Evolutionary conservation across 2,329 filamentous ascomycete species (phyloP).

Genomic region (Clonostachys byssicola): DNA sequence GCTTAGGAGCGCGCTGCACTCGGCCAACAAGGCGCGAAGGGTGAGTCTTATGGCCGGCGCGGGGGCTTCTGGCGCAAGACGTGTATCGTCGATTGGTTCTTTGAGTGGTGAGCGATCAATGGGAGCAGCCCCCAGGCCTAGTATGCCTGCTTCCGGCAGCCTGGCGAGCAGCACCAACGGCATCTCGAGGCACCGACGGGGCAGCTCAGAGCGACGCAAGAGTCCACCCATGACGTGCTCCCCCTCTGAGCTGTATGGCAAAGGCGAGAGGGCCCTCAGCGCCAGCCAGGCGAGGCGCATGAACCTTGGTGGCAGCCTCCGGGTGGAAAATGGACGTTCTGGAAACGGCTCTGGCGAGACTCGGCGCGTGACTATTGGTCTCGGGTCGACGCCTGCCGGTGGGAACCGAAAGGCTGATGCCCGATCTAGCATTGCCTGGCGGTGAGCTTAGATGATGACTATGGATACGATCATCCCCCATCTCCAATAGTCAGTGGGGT

Average conservation of each 20-base stretch:
- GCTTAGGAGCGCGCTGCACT: slow-evolving; percentile 50
- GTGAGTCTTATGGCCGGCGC: slow-evolving; percentile 29
- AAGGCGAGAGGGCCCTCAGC: slow-evolving; percentile 34
- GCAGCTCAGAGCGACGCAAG: slow-evolving; percentile 43
- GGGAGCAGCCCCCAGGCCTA: slow-evolving; percentile 15
- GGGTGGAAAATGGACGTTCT: slow-evolving; percentile 9
- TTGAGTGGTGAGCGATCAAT: slow-evolving; percentile 15
- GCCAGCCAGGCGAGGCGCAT: slow-evolving; percentile 53
- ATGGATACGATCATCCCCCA: too few relatives aligned
- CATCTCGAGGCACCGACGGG: slow-evolving; percentile 48
- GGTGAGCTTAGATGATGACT: too few relatives aligned
- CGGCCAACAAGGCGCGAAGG: slow-evolving; percentile 35
- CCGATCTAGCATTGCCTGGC: too few relatives aligned
- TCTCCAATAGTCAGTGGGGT: too few relatives aligned
- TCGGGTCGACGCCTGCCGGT: slow-evolving; percentile 13
- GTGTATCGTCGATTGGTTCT: slow-evolving; percentile 40
- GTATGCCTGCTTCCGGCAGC: slow-evolving; percentile 24
- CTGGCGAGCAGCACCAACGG: slow-evolving; percentile 38
- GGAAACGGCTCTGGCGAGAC: slow-evolving; percentile 16
- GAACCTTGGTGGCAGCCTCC: slow-evolving; percentile 38
- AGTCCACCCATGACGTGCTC: slow-evolving; percentile 51
- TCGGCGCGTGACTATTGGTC: slow-evolving; percentile 30
- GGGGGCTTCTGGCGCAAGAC: slow-evolving; percentile 27
- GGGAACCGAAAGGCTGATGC: slow-evolving; percentile 2
- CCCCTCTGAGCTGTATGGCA: slow-evolving; percentile 28